phyloP scores from a whole-genome alignment of 345 rosid species.

The Carallia pectinifolia region DNA sequence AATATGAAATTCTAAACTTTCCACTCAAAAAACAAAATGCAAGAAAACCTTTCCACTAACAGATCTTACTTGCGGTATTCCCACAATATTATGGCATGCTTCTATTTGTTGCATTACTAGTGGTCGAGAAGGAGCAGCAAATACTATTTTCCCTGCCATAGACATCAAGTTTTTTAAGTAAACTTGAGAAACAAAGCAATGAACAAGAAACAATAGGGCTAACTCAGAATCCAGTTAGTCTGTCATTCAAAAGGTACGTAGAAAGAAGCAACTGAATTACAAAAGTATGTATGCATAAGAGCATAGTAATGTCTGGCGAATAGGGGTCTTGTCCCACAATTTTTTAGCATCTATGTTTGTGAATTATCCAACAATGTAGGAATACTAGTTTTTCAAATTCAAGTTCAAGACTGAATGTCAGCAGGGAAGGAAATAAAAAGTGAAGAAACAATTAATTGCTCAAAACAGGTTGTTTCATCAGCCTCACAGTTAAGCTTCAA shows the following conservation, averaged over 20 bases:
- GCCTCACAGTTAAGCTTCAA: not conserved
- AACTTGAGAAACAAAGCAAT: constrained; percentile 6
- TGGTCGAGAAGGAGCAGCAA: constrained; percentile 96
- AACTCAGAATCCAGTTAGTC: not conserved
- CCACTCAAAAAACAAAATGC: constrained; percentile 8
- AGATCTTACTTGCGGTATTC: constrained; percentile 85
- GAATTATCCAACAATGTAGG: no score
- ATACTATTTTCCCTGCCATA: constrained; percentile 88
- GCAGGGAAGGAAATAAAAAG: not conserved
- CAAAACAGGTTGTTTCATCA: not conserved
- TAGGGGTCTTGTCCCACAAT: no score
- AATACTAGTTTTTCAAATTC: not conserved
- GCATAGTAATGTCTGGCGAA: no score
- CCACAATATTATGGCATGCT: constrained; percentile 94
- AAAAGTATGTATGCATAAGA: no score
- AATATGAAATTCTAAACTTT: constrained; percentile 3
- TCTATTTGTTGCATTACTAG: constrained; percentile 96
- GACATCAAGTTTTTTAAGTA: constrained; percentile 16
- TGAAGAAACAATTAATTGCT: no score
- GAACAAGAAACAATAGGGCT: not conserved
- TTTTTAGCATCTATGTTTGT: no score
- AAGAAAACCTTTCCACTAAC: not conserved
- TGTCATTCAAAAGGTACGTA: no score
- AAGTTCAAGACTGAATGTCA: not conserved
- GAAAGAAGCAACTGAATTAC: no score